A percentile compares a stretch with the other conserved stretches of the same genome.
Evolutionary conservation across 805 yeast species (phyloP).

Genomic region (Zygoascus flipseniorum): DNA sequence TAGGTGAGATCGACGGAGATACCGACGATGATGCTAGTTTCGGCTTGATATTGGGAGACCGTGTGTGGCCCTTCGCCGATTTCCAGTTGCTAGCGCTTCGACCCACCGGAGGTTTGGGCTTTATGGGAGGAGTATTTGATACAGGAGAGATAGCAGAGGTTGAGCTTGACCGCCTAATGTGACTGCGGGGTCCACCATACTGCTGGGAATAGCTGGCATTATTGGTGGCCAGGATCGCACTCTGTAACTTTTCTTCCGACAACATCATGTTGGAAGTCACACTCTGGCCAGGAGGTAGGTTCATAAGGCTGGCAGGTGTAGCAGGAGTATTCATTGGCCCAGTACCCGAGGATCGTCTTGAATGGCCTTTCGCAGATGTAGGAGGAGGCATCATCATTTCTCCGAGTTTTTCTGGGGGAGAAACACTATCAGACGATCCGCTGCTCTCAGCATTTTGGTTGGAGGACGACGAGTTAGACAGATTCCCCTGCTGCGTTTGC

Average conservation of each 20-base stretch:
- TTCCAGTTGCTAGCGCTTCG: constrained; percentile 4
- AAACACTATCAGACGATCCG: constrained; percentile 9
- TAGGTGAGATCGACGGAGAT: constrained; percentile 19
- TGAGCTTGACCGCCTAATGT: constrained; percentile 4
- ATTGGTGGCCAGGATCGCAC: constrained; percentile 16
- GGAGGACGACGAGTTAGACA: neutral
- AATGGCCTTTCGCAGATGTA: neutral
- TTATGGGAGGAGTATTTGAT: constrained; percentile 9
- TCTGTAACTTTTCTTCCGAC: constrained; percentile 15
- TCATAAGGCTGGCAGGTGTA: constrained; percentile 28
- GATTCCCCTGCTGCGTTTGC: neutral
- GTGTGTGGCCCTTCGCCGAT: constrained; percentile 5
- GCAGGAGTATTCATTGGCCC: constrained; percentile 16
- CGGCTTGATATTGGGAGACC: constrained; percentile 22
- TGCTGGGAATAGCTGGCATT: constrained; percentile 4
- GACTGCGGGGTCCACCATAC: neutral
- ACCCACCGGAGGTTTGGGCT: constrained; percentile 8
- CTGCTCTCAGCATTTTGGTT: neutral
- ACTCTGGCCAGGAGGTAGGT: constrained; percentile 11
- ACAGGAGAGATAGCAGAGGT: constrained; percentile 6
- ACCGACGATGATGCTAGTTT: constrained; percentile 11
- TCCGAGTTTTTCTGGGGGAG: constrained; percentile 12
- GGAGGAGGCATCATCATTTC: constrained; percentile 16
- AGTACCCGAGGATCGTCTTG: neutral
- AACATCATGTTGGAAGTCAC: neutral